These are phyloP conservation scores for Lathyrus sativus DNA, from an alignment of 306 rosid species.

Conservation along the genomic window DNA sequence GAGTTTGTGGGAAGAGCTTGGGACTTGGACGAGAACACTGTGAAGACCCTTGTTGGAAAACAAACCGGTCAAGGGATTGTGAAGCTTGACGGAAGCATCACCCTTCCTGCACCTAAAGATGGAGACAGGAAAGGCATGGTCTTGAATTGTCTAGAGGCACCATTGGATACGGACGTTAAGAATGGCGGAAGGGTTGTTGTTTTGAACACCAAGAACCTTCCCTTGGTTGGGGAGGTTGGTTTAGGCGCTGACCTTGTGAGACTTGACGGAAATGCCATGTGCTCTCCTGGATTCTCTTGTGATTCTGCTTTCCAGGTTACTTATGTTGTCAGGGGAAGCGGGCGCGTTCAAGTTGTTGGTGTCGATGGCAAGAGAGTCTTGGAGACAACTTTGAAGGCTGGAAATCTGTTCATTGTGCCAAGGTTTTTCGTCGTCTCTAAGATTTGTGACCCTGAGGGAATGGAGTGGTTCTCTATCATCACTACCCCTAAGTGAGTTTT, in stretches of 20 bases:
- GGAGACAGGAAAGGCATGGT: slow-evolving; percentile 69
- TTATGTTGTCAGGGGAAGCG: slow-evolving; percentile 71
- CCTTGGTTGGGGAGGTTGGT: slow-evolving; percentile 78
- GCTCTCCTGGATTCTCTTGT: slow-evolving; percentile 82
- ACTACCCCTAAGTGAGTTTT: slow-evolving; percentile 68
- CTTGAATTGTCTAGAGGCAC: slow-evolving; percentile 77
- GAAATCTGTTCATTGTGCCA: slow-evolving; percentile 82
- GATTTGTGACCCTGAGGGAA: slow-evolving; percentile 72
- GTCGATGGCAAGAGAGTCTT: slow-evolving; percentile 72
- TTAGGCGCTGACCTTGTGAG: slow-evolving; percentile 81
- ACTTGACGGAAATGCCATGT: slow-evolving; percentile 75
- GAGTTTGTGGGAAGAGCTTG: slow-evolving; percentile 82
- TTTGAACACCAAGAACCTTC: slow-evolving; percentile 76
- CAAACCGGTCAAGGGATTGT: slow-evolving; percentile 63
- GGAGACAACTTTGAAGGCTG: slow-evolving; percentile 69
- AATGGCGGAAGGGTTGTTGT: slow-evolving; percentile 77
- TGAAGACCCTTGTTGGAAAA: slow-evolving; percentile 52
- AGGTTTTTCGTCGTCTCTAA: slow-evolving; percentile 84
- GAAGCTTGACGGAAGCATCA: slow-evolving; percentile 41
- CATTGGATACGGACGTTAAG: slow-evolving; percentile 69
- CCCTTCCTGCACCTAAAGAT: slow-evolving; percentile 55
- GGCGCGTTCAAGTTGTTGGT: slow-evolving; percentile 76
- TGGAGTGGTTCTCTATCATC: slow-evolving; percentile 93
- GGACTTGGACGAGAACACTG: slow-evolving; percentile 63
- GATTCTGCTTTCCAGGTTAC: slow-evolving; percentile 85